Evolutionary conservation across 2,329 filamentous ascomycete species (phyloP), one percentile per base, ranked within the genome.

Genomic region (Clarireedia hainanense): DNA sequence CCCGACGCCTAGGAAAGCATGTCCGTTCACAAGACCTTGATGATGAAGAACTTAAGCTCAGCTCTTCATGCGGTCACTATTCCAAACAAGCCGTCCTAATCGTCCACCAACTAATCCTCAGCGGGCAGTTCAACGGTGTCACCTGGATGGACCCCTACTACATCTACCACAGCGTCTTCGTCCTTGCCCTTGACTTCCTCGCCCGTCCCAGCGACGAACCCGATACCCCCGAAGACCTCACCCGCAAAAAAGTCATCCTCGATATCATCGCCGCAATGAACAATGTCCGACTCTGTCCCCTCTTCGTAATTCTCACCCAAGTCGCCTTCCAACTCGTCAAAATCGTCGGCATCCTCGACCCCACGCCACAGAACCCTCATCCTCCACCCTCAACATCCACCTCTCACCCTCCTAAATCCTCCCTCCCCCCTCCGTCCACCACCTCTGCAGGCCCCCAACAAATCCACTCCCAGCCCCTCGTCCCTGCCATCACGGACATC

Each of bases 121-220:
- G 36, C 2, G 59, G 58, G 0, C 60, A 61, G 42, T 66, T 68
- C 27, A 64, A 68, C 36, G 66, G 66, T 6, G 55, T 63, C 6
- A 61, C 63, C 2, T 68, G 66, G 64, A 17, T 67, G 4, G 66
- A 68, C 52, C 61, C 59, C 12, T 68, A 67, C 51, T 68, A 64
- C 39, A 58, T 68, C 43, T 68, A 67, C 48, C 65, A 67, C 26
- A 62, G 61, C 1, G 61, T 67, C 3, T 60, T 67, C 30, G 63
- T 68, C 23, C 63, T 68, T 26, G 58, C 66, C 2, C 60, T 68
- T 12, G 65, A 68, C 43, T 67, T 66, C 55, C 57, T 68, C 4
- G 66, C 64, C 42, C 60, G 65, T n/a, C 63, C 65, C 1, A 61
- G 58, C 54, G 60, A 65, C 37, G 61, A 65, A 30, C 57, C 49